Evolutionary conservation across 176 grass and related monocot genomes (phyloP), one percentile per base, ranked within the genome.

Genomic region (Musa schizocarpa): DNA sequence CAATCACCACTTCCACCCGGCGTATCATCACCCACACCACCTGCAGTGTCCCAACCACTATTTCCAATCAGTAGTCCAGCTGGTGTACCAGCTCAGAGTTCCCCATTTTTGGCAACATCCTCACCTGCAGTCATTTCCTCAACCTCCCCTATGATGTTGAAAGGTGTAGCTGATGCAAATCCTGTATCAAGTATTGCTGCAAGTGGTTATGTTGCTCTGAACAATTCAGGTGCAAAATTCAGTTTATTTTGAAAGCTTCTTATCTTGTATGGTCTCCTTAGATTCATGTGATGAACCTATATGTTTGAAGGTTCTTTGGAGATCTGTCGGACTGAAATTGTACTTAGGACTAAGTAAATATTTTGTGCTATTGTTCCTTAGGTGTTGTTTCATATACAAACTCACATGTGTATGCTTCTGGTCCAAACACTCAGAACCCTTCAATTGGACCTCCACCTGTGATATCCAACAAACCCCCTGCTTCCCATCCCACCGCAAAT

Each of bases 11-110:
- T 82, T 69, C 75, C 83, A 21, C 80, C 88, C 70, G 87, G 87
- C 62, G 29, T 90, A 76, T 80, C 88, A 81, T 87, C 86, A 83
- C 78, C 94, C 53, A 71, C 83, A 78, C 54, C 71, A 1, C 50
- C 80, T 77, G 79, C 72, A 54, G 91, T 88, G 72, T 92, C 96
- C 59, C 90, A 91, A 68, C 91, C 91, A 13, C 82, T 99, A 75
- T 99, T 99, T 77, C 96, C 96, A 63, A 92, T 99, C 79, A 82
- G 78, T 56, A 99, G 82, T 75, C 72, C 75, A 29, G 62, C 69
- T 80, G 83, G 68, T 63, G 85, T 82, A 81, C 87, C 77, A 51
- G 54, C 69, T 54, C 69, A 78, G 74, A 86, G 71, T 87, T 87
- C 87, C 27, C 74, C 90, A 81, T 85, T 81, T 83, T 54, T 79